These are phyloP conservation scores for Metrosideros polymorpha DNA, from an alignment of 441 rosid genomes.

Conservation along the genomic window DNA sequence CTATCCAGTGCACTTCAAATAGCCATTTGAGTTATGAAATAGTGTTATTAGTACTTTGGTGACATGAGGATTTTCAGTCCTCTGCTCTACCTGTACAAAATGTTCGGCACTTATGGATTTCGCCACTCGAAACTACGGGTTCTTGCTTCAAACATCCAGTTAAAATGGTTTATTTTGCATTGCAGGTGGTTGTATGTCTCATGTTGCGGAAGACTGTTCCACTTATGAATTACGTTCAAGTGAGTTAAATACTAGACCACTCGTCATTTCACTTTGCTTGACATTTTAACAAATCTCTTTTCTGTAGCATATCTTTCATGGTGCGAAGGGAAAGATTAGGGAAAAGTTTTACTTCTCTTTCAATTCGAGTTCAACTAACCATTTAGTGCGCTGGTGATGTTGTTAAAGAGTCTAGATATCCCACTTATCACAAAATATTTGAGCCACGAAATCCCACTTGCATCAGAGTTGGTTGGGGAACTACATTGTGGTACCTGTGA, in stretches of 20 bases:
- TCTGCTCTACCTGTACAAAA: background rate
- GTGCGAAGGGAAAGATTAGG: background rate
- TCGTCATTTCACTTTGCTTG: background rate
- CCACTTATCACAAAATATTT: background rate
- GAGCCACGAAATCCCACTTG: background rate
- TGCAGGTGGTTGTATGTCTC: constrained; percentile 86
- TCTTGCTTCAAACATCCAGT: background rate
- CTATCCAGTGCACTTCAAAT: background rate
- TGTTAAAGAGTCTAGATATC: background rate
- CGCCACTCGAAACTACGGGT: background rate
- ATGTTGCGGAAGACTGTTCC: constrained; percentile 86
- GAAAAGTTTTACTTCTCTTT: background rate
- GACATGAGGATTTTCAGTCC: background rate
- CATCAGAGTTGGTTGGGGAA: background rate
- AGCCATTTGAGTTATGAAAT: background rate
- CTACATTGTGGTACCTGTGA: background rate
- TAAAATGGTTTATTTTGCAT: constrained; percentile 1
- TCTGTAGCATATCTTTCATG: background rate
- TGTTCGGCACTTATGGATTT: background rate
- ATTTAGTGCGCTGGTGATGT: background rate
- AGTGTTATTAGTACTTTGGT: background rate
- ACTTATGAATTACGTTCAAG: constrained; percentile 86
- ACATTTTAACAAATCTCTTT: background rate
- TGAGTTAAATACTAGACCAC: constrained; percentile 20
- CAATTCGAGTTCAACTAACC: background rate